Evolutionary conservation across 148 eudicot species (phyloP), one percentile per base, ranked within the genome.

Genomic region (Camellia japonica): DNA sequence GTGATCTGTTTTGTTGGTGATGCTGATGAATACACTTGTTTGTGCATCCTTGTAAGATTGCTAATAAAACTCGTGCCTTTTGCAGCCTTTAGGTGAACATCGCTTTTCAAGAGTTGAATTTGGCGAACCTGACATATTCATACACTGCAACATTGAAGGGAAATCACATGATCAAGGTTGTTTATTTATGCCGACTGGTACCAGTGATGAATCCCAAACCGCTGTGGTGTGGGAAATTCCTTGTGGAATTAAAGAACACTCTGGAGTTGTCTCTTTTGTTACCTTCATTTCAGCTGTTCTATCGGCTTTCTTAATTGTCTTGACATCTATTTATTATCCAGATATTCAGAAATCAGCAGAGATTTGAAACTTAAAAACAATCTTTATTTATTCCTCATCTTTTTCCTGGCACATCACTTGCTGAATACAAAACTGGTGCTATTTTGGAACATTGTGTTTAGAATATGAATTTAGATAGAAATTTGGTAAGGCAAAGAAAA

Each of bases 161-260:
- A 75, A 79, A 6, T 72, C 81, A 23, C 52, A 66, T 7, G 43
- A 74, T 67, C 79, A 52, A 43, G 84, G 85, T 58, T 93, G 93
- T 82, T 68, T 82, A 30, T 16, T 87, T 44, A 68, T 80, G 51
- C 80, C 79, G 30, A 78, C 89, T 16, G 68, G 52, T 58, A 18
- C 49, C 18, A 44, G 15, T 54, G 68, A 74, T 74, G 65, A 73
- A 76, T 76, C 80, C 6, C 77, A 75, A 81, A 71, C 67, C 47
- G 63, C 73, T 12, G 77, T 81, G 43, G 80, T 77, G 13, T 92
- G 98, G 99, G 90, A 88, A 78, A 88, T 96, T 68, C 95, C 97
- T 63, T 86, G 87, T 55, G 98, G 99, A 11, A 83, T 73, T 42
- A 85, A 87, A 82, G 87, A 88, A 58, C 99, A 96, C 78, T 79